Evolutionary conservation across 1,284 basidiomycete species (phyloP), one percentile per base, ranked within the genome.

Genomic region (Ustilago xerochloae): DNA sequence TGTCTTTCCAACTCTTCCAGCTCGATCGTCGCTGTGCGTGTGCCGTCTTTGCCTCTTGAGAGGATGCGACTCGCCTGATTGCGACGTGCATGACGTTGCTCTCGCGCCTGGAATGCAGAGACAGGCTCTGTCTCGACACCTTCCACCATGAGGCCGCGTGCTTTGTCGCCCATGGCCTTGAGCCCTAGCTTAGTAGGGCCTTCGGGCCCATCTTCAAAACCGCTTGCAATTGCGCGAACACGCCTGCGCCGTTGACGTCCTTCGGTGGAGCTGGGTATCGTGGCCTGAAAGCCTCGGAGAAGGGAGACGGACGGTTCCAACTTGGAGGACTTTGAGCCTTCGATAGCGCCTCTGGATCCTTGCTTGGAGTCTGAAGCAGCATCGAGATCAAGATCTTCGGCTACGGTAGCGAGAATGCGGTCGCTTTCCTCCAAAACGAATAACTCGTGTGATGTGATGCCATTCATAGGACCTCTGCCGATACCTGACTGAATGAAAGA

Each of bases 251-350:
- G 72, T 45, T 60, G 56, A 29, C 77, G 66, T 10, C 78, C 78
- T 13, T 78, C 70, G 20, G 76, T 63, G 29, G 77, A 74, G 41
- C 75, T 75, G 26, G 82, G 82, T 54, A 80, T 61, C 9, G 82
- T 83, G 3, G 82, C 82, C 56, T 83, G 66, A 56, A 80, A 84
- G n/a, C 82, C 82, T 35, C 82, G 69, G 13, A 84, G 72, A 10
- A 84, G 77, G 18, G 78, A 81, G 33, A 84, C 80, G 18, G 73
- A 59, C 2, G 70, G 59, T 5, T 81, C 71, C 20, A 55, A 58
- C 51, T 43, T 60, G 30, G n/a, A n/a, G n/a, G 52, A 45, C 38
- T 51, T 61, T 36, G 56, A 29, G 35, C 54, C 68, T 46, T 66
- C 56, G 43, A 75, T 66, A 12, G 70, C 47, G 13, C 41, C 57